phyloP scores from a whole-genome alignment of 768 basidiomycete genomes.

The Wakefieldia striispora region DNA sequence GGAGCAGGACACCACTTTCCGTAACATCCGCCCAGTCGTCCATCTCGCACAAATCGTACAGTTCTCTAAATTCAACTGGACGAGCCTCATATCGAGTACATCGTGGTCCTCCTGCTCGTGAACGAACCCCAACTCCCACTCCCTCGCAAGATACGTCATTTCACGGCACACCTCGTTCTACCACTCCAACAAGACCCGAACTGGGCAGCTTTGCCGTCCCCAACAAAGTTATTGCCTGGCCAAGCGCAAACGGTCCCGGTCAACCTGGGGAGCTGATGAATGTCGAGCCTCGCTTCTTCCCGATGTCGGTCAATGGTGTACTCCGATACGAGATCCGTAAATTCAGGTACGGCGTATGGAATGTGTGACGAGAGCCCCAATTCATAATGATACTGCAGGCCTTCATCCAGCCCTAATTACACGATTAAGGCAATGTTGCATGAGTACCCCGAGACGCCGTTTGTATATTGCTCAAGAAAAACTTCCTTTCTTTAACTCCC shows the following conservation, averaged over 20 bases:
- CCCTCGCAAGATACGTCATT: background rate
- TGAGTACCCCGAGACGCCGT: slow-evolving; percentile 19
- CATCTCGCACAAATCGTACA: slow-evolving; percentile 12
- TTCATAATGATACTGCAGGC: slow-evolving; percentile 8
- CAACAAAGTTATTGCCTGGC: slow-evolving; percentile 1
- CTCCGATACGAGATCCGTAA: slow-evolving; percentile 11
- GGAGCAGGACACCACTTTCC: background rate
- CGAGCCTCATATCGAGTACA: slow-evolving; percentile 24
- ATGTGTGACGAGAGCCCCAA: background rate
- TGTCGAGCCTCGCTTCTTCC: slow-evolving; percentile 5
- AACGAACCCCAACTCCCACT: slow-evolving; percentile 10
- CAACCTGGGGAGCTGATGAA: slow-evolving; percentile 8
- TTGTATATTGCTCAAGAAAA: slow-evolving; percentile 4
- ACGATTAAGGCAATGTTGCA: slow-evolving; percentile 16
- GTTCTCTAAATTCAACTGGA: slow-evolving; percentile 17
- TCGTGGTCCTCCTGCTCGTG: slow-evolving; percentile 13
- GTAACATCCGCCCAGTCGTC: slow-evolving; percentile 9
- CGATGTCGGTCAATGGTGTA: slow-evolving; percentile 14
- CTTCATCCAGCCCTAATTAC: background rate
- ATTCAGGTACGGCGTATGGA: slow-evolving; percentile 6
- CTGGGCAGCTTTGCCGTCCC: background rate
- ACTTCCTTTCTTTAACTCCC: background rate
- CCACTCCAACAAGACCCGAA: background rate
- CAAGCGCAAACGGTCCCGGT: slow-evolving; percentile 2
- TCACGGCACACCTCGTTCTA: background rate